These are phyloP conservation scores for Clarireedia sp. DNA, from an alignment of 2,329 filamentous ascomycete genomes.

Conservation along the genomic window DNA sequence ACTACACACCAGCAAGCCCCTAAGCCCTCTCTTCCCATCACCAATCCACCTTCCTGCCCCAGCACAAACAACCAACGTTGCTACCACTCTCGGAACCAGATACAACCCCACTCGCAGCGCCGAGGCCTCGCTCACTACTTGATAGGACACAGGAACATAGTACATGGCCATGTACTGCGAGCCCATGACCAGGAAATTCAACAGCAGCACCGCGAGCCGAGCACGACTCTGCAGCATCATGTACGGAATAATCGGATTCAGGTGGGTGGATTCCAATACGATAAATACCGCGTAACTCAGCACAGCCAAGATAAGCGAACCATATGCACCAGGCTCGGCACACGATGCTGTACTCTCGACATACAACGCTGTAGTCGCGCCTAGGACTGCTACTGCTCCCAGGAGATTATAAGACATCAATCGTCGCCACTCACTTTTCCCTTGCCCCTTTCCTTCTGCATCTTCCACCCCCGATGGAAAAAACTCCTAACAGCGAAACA, in stretches of 20 bases:
- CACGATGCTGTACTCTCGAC: background rate
- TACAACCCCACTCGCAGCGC: background rate
- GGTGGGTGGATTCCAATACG: background rate
- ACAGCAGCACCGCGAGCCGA: background rate
- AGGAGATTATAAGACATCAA: background rate
- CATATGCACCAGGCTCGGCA: background rate
- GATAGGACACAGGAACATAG: background rate
- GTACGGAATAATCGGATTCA: background rate
- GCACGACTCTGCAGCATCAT: background rate
- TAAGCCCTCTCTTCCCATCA: background rate
- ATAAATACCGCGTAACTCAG: background rate
- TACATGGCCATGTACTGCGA: background rate
- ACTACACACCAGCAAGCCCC: background rate
- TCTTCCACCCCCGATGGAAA: background rate
- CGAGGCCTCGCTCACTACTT: background rate
- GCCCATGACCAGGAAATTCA: background rate
- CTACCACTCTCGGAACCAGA: background rate
- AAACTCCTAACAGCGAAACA: constrained; percentile 18
- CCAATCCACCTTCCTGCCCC: background rate
- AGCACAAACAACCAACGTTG: background rate
- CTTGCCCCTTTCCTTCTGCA: background rate
- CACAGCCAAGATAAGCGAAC: background rate
- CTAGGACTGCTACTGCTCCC: background rate
- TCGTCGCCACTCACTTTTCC: background rate
- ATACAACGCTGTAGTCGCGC: background rate